phyloP scores from a whole-genome alignment of 2,329 filamentous ascomycete species.

The Lecanicillium sp. region DNA sequence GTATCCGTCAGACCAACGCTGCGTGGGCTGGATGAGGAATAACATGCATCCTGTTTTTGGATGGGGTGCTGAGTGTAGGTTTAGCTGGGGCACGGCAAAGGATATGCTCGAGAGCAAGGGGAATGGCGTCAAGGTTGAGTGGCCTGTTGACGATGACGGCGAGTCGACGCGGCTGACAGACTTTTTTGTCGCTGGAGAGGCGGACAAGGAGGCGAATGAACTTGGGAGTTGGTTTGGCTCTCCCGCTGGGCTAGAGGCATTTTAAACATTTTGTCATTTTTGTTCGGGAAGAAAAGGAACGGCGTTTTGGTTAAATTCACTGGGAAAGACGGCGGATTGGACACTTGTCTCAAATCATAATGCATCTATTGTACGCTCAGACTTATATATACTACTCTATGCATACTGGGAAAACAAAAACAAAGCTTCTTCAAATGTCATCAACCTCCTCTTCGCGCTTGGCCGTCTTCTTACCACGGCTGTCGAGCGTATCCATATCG shows the following conservation, averaged over 20 bases:
- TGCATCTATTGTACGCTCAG: not conserved
- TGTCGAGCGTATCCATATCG: slow-evolving; percentile 52
- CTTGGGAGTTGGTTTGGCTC: slow-evolving; percentile 76
- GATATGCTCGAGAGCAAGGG: slow-evolving; percentile 79
- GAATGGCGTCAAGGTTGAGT: slow-evolving; percentile 65
- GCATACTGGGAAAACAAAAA: not conserved
- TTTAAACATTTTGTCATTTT: slow-evolving; percentile 41
- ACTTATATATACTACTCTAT: too few species aligned
- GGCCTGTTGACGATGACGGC: slow-evolving; percentile 67
- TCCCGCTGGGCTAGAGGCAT: slow-evolving; percentile 59
- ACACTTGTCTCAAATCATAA: not conserved
- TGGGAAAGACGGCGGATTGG: too few species aligned
- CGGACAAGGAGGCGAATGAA: slow-evolving; percentile 49
- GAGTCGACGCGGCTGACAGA: slow-evolving; percentile 65
- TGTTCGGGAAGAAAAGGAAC: not conserved
- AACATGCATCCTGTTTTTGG: slow-evolving; percentile 94
- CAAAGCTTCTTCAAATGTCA: slow-evolving; percentile 37
- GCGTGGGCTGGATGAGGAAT: slow-evolving; percentile 68
- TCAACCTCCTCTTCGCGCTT: slow-evolving; percentile 47
- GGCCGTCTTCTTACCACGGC: slow-evolving; percentile 42
- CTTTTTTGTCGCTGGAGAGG: slow-evolving; percentile 50
- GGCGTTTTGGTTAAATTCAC: slow-evolving; percentile 2
- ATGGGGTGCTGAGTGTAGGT: slow-evolving; percentile 87
- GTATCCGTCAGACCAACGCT: slow-evolving; percentile 82
- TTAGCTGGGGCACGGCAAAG: slow-evolving; percentile 93